phyloP scores from a whole-genome alignment of 306 rosid species.

The Dryas drummondii region DNA sequence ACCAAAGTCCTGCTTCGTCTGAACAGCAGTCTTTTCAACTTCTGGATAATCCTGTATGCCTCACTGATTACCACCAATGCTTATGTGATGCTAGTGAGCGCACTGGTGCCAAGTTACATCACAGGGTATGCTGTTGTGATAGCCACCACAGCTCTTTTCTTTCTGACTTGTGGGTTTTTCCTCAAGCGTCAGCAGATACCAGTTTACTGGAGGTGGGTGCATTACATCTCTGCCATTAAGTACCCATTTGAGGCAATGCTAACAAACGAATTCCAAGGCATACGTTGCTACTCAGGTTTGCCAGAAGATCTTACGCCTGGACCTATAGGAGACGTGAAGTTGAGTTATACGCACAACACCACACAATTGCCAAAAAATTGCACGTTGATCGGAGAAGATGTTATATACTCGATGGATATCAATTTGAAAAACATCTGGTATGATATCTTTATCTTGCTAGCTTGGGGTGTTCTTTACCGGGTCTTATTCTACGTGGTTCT shows the following conservation, averaged over 20 bases:
- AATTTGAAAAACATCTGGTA: constrained; percentile 42
- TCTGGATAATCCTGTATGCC: constrained; percentile 74
- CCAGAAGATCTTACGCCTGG: constrained; percentile 58
- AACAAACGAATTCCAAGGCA: constrained; percentile 68
- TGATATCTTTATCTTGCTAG: constrained; percentile 65
- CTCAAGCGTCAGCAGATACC: constrained; percentile 70
- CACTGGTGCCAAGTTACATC: constrained; percentile 88
- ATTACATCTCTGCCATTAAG: constrained; percentile 82
- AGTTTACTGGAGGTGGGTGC: constrained; percentile 66
- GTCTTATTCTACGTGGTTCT: constrained; percentile 77
- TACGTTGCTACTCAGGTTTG: constrained; percentile 54
- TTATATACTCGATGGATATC: constrained; percentile 63
- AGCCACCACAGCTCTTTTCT: constrained; percentile 93
- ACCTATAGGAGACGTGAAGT: constrained; percentile 53
- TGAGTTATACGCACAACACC: constrained; percentile 31
- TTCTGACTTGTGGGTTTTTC: constrained; percentile 86
- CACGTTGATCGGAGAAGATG: constrained; percentile 61
- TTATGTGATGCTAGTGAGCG: constrained; percentile 89
- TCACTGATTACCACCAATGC: constrained; percentile 83
- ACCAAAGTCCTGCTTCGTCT: constrained; percentile 56
- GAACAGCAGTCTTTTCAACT: constrained; percentile 40
- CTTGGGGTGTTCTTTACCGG: constrained; percentile 87
- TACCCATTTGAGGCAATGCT: constrained; percentile 88
- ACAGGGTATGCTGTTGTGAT: constrained; percentile 88
- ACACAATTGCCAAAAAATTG: constrained; percentile 20